These are phyloP conservation scores for Phaseolus coccineus DNA, from an alignment of 331 rosid species.

Conservation along the genomic window DNA sequence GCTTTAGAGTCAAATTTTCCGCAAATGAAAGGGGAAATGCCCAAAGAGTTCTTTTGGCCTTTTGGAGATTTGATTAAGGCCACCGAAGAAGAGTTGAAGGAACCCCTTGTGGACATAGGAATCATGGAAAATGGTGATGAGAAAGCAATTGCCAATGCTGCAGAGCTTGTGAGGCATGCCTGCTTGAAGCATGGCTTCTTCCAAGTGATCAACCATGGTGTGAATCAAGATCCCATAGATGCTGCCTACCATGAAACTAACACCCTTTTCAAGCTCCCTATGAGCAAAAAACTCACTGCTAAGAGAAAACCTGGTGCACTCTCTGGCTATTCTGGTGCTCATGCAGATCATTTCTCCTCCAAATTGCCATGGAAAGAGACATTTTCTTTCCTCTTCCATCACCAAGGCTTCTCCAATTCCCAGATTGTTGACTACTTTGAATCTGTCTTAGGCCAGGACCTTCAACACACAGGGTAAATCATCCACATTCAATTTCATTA, in stretches of 20 bases:
- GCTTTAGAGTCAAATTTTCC: slow-evolving; percentile 40
- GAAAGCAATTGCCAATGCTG: slow-evolving; percentile 39
- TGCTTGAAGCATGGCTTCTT: slow-evolving; percentile 59
- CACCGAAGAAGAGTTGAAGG: slow-evolving; percentile 48
- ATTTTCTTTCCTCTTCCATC: slow-evolving; percentile 44
- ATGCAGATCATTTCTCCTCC: slow-evolving; percentile 56
- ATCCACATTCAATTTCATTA: not conserved
- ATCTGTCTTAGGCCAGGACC: slow-evolving; percentile 51
- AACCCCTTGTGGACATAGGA: slow-evolving; percentile 52
- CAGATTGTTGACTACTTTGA: slow-evolving; percentile 50
- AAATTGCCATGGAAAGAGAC: slow-evolving; percentile 68
- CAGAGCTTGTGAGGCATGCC: slow-evolving; percentile 45
- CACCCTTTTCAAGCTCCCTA: slow-evolving; percentile 53
- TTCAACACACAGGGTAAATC: slow-evolving; percentile 49
- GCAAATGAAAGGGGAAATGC: slow-evolving; percentile 42
- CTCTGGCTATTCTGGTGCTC: slow-evolving; percentile 58
- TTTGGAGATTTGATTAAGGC: slow-evolving; percentile 37
- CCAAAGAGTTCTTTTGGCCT: slow-evolving; percentile 57
- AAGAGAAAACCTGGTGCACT: slow-evolving; percentile 47
- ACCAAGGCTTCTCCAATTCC: slow-evolving; percentile 18
- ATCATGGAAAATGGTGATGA: slow-evolving; percentile 44
- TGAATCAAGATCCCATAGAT: slow-evolving; percentile 46
- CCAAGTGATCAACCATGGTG: slow-evolving; percentile 60
- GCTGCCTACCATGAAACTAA: slow-evolving; percentile 49
- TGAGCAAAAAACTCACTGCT: slow-evolving; percentile 40